phyloP scores from a whole-genome alignment of 768 basidiomycete species.

The Pleurotus eryngii region DNA sequence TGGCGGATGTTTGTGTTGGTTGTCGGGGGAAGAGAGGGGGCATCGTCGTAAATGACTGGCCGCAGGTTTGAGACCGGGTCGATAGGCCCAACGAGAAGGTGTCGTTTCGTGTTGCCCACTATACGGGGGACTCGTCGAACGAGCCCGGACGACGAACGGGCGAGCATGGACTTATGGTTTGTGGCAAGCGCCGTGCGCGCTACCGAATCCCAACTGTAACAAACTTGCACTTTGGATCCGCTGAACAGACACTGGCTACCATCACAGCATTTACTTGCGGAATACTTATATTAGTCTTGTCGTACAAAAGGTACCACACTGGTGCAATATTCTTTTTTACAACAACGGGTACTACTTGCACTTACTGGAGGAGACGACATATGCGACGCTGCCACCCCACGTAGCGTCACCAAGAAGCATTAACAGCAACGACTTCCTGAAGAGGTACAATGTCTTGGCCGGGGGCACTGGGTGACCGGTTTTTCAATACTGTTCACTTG shows the following conservation, averaged over 20 bases:
- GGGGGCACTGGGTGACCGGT: not conserved
- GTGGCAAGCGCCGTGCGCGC: no score
- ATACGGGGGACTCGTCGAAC: not conserved
- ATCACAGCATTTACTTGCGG: no score
- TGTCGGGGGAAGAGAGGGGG: constrained; percentile 30
- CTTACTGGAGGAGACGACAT: no score
- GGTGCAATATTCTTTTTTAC: no score
- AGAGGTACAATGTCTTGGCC: not conserved
- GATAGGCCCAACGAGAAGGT: constrained; percentile 58
- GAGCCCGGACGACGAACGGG: not conserved
- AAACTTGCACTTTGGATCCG: no score
- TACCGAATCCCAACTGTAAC: no score
- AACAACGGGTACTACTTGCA: no score
- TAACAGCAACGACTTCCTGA: not conserved
- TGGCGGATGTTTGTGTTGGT: constrained; percentile 34
- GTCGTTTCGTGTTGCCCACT: not conserved
- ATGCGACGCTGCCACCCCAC: no score
- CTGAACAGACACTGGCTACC: no score
- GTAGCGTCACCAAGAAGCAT: no score
- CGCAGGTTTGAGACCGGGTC: constrained; percentile 79
- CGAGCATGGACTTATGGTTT: not conserved
- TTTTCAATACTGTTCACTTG: not conserved
- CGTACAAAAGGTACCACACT: no score
- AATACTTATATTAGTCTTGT: no score
- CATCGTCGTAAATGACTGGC: constrained; percentile 72